Conservation (phyloP, 345 rosid species). For the Murraya koenigii region DNA sequence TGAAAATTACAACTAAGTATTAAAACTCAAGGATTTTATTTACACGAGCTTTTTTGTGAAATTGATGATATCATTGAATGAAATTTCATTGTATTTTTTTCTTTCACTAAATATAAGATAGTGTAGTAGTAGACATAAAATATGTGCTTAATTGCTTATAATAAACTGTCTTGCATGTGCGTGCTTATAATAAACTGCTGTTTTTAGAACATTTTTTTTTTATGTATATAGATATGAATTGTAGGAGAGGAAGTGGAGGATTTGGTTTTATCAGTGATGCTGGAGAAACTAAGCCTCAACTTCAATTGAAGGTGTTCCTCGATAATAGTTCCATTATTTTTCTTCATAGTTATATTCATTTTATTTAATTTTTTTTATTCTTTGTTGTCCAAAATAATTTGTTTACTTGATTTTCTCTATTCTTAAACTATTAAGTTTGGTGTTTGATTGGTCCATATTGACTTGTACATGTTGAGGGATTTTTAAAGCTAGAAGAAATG, state of each 20-base stretch:
- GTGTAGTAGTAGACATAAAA: no score
- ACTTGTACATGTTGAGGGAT: neutral
- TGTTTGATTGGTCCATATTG: neutral
- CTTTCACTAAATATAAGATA: no score
- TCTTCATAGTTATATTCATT: no score
- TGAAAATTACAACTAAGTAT: no score
- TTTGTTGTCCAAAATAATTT: neutral
- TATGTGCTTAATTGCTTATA: no score
- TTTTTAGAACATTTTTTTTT: conserved; percentile 1
- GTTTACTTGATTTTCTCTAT: neutral
- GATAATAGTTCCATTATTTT: conserved; percentile 3
- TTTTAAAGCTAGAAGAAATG: neutral
- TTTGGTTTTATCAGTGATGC: conserved; percentile 91
- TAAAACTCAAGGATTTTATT: no score
- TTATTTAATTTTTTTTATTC: neutral
- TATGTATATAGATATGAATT: conserved; percentile 16
- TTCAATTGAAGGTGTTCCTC: no score
- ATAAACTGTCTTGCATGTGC: no score
- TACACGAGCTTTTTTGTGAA: no score
- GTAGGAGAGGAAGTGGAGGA: conserved; percentile 95
- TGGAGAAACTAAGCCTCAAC: conserved; percentile 97
- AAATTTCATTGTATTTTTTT: no score
- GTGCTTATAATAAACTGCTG: neutral
- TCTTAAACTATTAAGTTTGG: neutral
- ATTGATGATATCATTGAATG: no score